Evolutionary conservation across 2,329 filamentous ascomycete species (phyloP).

Genomic region (Alternaria dauci): DNA sequence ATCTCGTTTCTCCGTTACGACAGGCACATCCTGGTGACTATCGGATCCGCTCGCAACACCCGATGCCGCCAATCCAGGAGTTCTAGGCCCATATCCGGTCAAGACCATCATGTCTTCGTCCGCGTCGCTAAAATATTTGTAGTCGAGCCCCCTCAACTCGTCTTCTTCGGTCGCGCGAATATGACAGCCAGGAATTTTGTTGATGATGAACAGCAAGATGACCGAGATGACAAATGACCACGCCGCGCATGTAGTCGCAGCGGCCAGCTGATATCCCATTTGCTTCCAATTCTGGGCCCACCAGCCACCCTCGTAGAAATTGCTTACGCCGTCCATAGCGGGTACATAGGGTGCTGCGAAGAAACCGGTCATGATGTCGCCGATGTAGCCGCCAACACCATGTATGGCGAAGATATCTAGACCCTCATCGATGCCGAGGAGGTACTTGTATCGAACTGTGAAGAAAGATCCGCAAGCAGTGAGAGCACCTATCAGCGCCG

Average conservation of each 20-base stretch:
- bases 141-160: slow-evolving; percentile 63
- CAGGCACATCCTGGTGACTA: slow-evolving; percentile 33
- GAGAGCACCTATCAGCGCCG: slow-evolving; percentile 62
- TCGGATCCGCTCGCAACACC: slow-evolving; percentile 21
- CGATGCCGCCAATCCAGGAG: slow-evolving; percentile 19
- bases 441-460: slow-evolving; percentile 58
- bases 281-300: slow-evolving; percentile 63
- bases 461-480: slow-evolving; percentile 60
- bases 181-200: slow-evolving; percentile 66
- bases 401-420: slow-evolving; percentile 69
- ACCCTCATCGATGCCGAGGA: slow-evolving; percentile 65
- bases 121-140: slow-evolving; percentile 57
- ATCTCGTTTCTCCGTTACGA: slow-evolving; percentile 30
- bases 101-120: slow-evolving; percentile 35
- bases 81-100: slow-evolving; percentile 26
- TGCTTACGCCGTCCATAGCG: slow-evolving; percentile 61
- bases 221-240: slow-evolving; percentile 65
- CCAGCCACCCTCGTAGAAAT: slow-evolving; percentile 59
- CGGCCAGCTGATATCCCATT: slow-evolving; percentile 66
- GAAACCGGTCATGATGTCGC: slow-evolving; percentile 65
- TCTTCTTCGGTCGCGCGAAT: slow-evolving; percentile 64
- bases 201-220: slow-evolving; percentile 63
- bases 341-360: slow-evolving; percentile 62
- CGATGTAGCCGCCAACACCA: slow-evolving; percentile 66
- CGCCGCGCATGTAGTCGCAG: slow-evolving; percentile 62